Percentiles rank a stretch among this genome's conserved stretches.
Conservation (phyloP, 169 alveolate genomes). For the Cryptosporidium sp. region DNA sequence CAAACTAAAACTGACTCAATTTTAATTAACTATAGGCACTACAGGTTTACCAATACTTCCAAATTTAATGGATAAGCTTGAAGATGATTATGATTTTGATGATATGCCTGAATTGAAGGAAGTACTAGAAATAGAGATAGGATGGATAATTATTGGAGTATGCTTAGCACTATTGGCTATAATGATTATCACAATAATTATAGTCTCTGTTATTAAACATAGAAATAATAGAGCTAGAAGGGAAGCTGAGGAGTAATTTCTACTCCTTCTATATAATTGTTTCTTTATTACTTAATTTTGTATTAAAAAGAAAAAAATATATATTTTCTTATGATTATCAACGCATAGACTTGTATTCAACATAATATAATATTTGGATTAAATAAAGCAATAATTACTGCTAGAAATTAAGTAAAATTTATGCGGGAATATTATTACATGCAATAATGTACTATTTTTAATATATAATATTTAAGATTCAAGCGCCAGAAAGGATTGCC, state of each 20-base stretch:
- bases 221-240: slow-evolving; percentile 42
- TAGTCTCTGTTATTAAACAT: slow-evolving; percentile 54
- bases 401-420: too few species aligned
- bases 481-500: neutral
- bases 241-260: slow-evolving; percentile 5
- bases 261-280: neutral
- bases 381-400: too few species aligned
- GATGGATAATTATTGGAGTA: slow-evolving; percentile 45
- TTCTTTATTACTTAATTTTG: neutral
- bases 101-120: slow-evolving; percentile 9
- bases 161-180: slow-evolving; percentile 33
- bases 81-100: slow-evolving; percentile 17
- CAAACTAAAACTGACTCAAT: neutral
- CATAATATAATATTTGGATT: too few species aligned
- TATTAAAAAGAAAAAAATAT: too few species aligned
- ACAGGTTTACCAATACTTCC: slow-evolving; percentile 72
- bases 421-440: neutral
- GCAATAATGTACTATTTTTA: neutral
- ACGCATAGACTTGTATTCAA: too few species aligned
- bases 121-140: slow-evolving; percentile 20
- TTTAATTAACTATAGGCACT: neutral
- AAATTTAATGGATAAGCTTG: neutral
- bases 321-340: too few species aligned
- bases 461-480: too few species aligned
- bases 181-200: slow-evolving; percentile 24